These are phyloP conservation scores for Neurospora discreta DNA, from an alignment of 495 filamentous ascomycete species.

Conservation along the genomic window DNA sequence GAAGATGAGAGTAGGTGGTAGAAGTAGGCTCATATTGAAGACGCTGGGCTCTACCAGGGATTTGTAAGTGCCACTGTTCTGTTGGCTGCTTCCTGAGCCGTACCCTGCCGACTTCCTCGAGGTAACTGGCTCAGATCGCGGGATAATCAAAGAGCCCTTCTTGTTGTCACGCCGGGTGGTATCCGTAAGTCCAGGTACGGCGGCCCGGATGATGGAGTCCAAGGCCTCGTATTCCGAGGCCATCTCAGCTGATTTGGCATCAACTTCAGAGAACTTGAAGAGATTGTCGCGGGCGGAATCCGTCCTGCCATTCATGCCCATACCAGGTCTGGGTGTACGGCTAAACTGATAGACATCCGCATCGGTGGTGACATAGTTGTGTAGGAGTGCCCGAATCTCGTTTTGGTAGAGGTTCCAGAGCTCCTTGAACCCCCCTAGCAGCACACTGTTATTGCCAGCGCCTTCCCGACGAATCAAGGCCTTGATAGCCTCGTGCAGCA, in stretches of 20 bases:
- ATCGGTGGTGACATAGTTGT: slow-evolving; percentile 95
- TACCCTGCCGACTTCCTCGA: slow-evolving; percentile 21
- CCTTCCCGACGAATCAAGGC: slow-evolving; percentile 72
- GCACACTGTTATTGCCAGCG: slow-evolving; percentile 40
- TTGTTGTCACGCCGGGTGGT: slow-evolving; percentile 51
- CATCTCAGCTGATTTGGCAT: slow-evolving; percentile 61
- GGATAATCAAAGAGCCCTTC: slow-evolving; percentile 24
- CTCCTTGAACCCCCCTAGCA: slow-evolving; percentile 77
- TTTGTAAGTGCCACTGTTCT: slow-evolving; percentile 50
- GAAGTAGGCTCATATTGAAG: slow-evolving; percentile 90
- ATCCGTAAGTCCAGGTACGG: slow-evolving; percentile 86
- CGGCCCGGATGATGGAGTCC: slow-evolving; percentile 77
- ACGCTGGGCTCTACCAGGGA: slow-evolving; percentile 84
- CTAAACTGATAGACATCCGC: slow-evolving; percentile 54
- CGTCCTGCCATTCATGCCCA: slow-evolving; percentile 39
- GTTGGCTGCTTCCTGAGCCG: slow-evolving; percentile 9
- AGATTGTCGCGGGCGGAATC: slow-evolving; percentile 62
- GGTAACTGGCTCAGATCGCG: slow-evolving; percentile 16
- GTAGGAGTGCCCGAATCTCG: slow-evolving; percentile 80
- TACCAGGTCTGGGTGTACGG: slow-evolving; percentile 30
- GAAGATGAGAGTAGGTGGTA: slow-evolving; percentile 90
- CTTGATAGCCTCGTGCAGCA: slow-evolving; percentile 80
- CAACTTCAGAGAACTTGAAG: slow-evolving; percentile 81
- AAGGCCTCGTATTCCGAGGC: slow-evolving; percentile 79
- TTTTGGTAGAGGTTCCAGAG: slow-evolving; percentile 75